phyloP scores from a whole-genome alignment of 2,329 filamentous ascomycete genomes.

The Ambrosiella cleistominuta region DNA sequence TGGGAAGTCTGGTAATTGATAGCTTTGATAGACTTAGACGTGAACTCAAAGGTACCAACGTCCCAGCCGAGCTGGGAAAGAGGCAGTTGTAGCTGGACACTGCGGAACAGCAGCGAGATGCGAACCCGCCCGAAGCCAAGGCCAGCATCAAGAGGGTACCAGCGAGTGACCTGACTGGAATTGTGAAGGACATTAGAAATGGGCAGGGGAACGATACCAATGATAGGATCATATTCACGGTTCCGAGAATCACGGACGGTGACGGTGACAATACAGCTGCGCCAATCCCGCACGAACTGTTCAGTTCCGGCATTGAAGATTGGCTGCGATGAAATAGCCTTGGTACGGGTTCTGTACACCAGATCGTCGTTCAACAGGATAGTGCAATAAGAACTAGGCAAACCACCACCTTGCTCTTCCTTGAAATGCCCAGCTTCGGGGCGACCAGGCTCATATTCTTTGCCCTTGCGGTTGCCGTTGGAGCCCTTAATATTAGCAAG shows the following conservation, averaged over 20 bases:
- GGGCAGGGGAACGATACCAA: slow-evolving; percentile 80
- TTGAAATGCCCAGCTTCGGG: slow-evolving; percentile 65
- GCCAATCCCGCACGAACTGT: slow-evolving; percentile 83
- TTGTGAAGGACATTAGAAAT: slow-evolving; percentile 76
- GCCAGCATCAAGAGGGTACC: slow-evolving; percentile 93
- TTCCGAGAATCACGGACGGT: slow-evolving; percentile 79
- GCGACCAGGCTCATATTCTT: slow-evolving; percentile 80
- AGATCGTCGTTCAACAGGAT: slow-evolving; percentile 79
- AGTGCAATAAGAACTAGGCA: slow-evolving; percentile 88
- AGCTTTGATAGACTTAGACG: slow-evolving; percentile 50
- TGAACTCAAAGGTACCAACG: slow-evolving; percentile 84
- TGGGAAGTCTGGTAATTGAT: slow-evolving; percentile 41
- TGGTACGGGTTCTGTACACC: slow-evolving; percentile 83
- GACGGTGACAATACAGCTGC: slow-evolving; percentile 68
- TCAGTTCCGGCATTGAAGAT: slow-evolving; percentile 97
- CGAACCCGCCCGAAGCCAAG: slow-evolving; percentile 81
- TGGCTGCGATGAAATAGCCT: slow-evolving; percentile 83
- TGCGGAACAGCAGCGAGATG: slow-evolving; percentile 78
- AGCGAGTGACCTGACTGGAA: slow-evolving; percentile 68
- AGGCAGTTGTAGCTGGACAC: slow-evolving; percentile 72
- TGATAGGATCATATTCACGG: slow-evolving; percentile 82
- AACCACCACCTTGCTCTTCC: slow-evolving; percentile 60
- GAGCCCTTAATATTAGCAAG: slow-evolving; percentile 82
- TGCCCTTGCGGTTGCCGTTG: slow-evolving; percentile 46
- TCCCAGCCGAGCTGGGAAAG: slow-evolving; percentile 81